Percentiles rank a stretch among this genome's conserved stretches.
Evolutionary conservation across 2,329 filamentous ascomycete species (phyloP).

Genomic region (Arachnomyces sp.): DNA sequence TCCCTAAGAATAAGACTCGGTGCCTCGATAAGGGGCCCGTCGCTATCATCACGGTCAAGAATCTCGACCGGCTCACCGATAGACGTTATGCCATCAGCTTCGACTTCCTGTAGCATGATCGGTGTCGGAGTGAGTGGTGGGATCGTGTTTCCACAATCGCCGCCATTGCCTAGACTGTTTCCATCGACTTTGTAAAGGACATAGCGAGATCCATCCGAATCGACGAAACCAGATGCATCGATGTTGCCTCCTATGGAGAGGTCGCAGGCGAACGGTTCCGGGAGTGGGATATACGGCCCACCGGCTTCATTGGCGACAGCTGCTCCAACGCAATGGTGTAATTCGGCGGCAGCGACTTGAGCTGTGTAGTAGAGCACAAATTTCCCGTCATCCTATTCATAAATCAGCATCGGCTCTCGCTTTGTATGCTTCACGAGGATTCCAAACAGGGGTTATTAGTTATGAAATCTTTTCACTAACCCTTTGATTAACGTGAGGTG

Average conservation of each 20-base stretch:
- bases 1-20: constrained; percentile 44
- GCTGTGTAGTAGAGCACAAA: constrained; percentile 58
- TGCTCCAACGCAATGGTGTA: constrained; percentile 52
- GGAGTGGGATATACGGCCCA: constrained; percentile 48
- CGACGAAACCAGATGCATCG: constrained; percentile 54
- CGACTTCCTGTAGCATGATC: constrained; percentile 34
- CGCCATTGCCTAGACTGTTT: constrained; percentile 46
- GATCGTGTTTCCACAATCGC: constrained; percentile 41
- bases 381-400: constrained; percentile 34
- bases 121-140: constrained; percentile 29
- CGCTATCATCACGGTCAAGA: constrained; percentile 55
- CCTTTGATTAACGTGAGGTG: too few relatives aligned
- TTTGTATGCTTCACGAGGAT: background rate
- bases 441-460: constrained; percentile 2
- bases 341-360: constrained; percentile 30
- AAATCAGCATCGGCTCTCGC: background rate
- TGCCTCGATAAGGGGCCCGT: constrained; percentile 57
- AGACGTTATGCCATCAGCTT: constrained; percentile 44
- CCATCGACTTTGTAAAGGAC: constrained; percentile 62
- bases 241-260: constrained; percentile 52
- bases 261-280: constrained; percentile 47
- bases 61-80: constrained; percentile 50
- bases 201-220: constrained; percentile 49
- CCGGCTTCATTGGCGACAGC: constrained; percentile 41
- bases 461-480: too few relatives aligned